Evolutionary conservation across 2,329 filamentous ascomycete species (phyloP).

Genomic region (Whalleya microplaca): DNA sequence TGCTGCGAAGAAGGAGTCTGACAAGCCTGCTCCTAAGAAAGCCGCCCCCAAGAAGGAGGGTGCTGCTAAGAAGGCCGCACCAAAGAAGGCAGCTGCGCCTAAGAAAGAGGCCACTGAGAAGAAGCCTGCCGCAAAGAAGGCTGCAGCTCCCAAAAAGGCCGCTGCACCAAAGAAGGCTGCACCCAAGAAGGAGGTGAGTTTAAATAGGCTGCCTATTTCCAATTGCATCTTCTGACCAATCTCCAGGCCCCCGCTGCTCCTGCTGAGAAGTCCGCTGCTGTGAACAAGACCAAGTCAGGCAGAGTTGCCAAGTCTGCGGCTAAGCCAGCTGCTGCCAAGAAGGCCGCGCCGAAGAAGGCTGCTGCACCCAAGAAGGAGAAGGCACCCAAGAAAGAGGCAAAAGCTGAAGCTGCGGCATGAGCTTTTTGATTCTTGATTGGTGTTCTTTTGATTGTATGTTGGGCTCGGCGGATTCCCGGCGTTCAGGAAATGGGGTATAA

Average conservation of each 20-base stretch:
- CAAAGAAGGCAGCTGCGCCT: constrained; percentile 47
- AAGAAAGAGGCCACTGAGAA: constrained; percentile 54
- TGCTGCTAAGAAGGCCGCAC: constrained; percentile 39
- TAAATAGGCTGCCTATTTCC: constrained; percentile 1
- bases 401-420: constrained; percentile 36
- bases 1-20: constrained; percentile 41
- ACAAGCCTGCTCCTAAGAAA: constrained; percentile 44
- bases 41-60: constrained; percentile 49
- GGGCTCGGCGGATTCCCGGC: constrained; percentile 37
- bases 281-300: constrained; percentile 75
- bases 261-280: constrained; percentile 44
- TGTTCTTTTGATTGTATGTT: constrained; percentile 42
- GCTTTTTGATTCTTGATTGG: constrained; percentile 22
- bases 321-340: constrained; percentile 49
- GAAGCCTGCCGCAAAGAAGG: constrained; percentile 80
- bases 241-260: constrained; percentile 55
- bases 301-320: constrained; percentile 75
- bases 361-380: constrained; percentile 46
- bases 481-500: constrained; percentile 39
- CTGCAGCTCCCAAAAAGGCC: constrained; percentile 45
- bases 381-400: constrained; percentile 45
- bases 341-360: constrained; percentile 48
- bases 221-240: constrained; percentile 16
- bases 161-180: constrained; percentile 50
- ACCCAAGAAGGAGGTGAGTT: constrained; percentile 40